These are phyloP conservation scores for Alternaria solani DNA, from an alignment of 2,329 filamentous ascomycete species.

Conservation along the genomic window DNA sequence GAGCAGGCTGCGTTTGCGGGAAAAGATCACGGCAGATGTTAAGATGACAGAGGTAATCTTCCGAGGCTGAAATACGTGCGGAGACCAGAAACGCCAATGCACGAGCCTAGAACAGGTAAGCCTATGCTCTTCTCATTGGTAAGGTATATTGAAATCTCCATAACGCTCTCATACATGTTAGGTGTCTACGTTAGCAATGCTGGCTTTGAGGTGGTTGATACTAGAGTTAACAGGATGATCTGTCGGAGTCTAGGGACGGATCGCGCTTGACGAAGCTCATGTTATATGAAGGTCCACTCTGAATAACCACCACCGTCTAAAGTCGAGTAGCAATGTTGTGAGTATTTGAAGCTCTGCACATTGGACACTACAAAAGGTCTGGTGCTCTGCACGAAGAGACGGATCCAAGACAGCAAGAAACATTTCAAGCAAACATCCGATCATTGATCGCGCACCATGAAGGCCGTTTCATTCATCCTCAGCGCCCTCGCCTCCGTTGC, in stretches of 20 bases:
- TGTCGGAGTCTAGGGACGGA: constrained; percentile 16
- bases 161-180: constrained; percentile 4
- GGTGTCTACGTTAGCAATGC: constrained; percentile 3
- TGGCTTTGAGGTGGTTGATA: background rate
- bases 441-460: constrained; percentile 6
- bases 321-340: constrained; percentile 1
- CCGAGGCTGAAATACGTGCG: constrained; percentile 13
- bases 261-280: constrained; percentile 8
- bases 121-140: constrained; percentile 3
- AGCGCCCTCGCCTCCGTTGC: constrained; percentile 9
- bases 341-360: background rate
- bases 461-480: constrained; percentile 12
- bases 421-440: background rate
- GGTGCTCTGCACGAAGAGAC: background rate
- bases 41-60: constrained; percentile 8
- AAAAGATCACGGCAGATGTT: constrained; percentile 8
- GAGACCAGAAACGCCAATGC: constrained; percentile 11
- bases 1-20: background rate
- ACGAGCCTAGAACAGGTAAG: constrained; percentile 1
- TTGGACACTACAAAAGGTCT: constrained; percentile 8
- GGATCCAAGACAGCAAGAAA: background rate
- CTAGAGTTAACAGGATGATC: constrained; percentile 1
- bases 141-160: constrained; percentile 10
- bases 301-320: constrained; percentile 13
- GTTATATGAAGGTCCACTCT: constrained; percentile 14